Evolutionary conservation across 2,329 filamentous ascomycete genomes (phyloP), one percentile per base, ranked within the genome.

Genomic region (Neonectria neomacrospora): DNA sequence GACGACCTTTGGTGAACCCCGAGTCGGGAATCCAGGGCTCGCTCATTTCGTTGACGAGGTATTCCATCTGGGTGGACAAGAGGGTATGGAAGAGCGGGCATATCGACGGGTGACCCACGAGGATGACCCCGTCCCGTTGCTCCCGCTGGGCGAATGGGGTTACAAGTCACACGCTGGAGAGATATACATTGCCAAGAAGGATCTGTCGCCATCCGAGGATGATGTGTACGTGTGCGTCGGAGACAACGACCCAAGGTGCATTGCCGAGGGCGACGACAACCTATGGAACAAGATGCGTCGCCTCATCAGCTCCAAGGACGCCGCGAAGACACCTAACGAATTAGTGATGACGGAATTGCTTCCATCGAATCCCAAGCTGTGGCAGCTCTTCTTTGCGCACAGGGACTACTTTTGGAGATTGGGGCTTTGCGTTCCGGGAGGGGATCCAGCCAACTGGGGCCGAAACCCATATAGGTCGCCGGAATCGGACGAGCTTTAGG

Each of bases 391-490:
- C 74, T 97, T 96, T 78, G 92, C 94, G 1, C 96, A 99, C 80
- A 84, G 96, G 41, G 96, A 99, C 80, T 99, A 99, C 78, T 98
- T 99, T 79, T 97, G 93, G 92, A 86, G 96, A 60, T 78, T 99
- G 56, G 96, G 96, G 0, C 81, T 98, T 32, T 99, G 96, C 79
- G 83, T 97, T 2, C 94, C 95, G 0, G 91, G 91, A 12, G 91
- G 92, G 12, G 90, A 91, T 75, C 89, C 90, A 3, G 81, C 82
- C 48, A 86, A 92, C 69, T 92, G 90, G 90, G 86, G 83, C 18
- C 80, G 85, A 65, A 81, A 84, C 48, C 77, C 74, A 62, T 83
- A 86, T 73, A 78, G 81, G 61, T 73, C 81, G 20, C 71, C 68
- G 20, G 73, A 73, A 47, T 68, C 71, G 47, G 74, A 77, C 52